Base-by-base conservation (phyloP, 2,329 filamentous ascomycete species). In the Coniochaeta sp. region DNA sequence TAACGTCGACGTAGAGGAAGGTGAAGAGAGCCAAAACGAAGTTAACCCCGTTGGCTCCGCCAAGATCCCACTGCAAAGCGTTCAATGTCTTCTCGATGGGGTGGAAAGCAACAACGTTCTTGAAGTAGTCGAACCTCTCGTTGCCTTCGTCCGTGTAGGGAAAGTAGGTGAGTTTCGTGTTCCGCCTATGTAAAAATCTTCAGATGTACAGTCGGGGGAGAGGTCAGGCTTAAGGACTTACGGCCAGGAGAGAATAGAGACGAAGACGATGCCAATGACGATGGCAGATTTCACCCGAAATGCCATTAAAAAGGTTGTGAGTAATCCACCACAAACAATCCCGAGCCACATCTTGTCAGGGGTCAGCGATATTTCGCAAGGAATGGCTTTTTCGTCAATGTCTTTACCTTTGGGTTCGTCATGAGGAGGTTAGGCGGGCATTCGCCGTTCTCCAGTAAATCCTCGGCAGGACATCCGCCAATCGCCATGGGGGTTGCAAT, bases 301-400 rank as follows among this genome's bases (percentile, higher is more conserved):
- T 19, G 88, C 83, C 89, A 91, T 91, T 73, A 96, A 84, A 65
- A 93, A 83, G 6, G 89, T 86, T 0, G 91, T 93, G 40, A 96
- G 73, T 54, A 96, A 79, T 36, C 91, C 90, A 16, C 92, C 90
- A 59, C 88, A 85, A 69, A 91, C 87, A 64, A 96, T 88, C 12
- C 90, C 92, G 59, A 96, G 84, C 92, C 92, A 96, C 81, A 96
- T 77, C 84, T 87, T 22, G 34, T 62, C 31, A 16, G 16, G 22
- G n/a, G 31, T 57, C 54, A 57, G 58, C 22, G 36, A 16, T 9
- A 31, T 31, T 9, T 9, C 28, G n/a, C 9, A 31, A 31, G 9
- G 5, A 31, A 31, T 31, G 28, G 28, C 28, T 9, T 6, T 31
- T 5, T 31, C 28, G n/a, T 28, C 6, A 59, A 9, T 14, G 67